These are phyloP conservation scores for Pythium chondricola DNA, from an alignment of 352 stramenopile species.

Conservation along the genomic window DNA sequence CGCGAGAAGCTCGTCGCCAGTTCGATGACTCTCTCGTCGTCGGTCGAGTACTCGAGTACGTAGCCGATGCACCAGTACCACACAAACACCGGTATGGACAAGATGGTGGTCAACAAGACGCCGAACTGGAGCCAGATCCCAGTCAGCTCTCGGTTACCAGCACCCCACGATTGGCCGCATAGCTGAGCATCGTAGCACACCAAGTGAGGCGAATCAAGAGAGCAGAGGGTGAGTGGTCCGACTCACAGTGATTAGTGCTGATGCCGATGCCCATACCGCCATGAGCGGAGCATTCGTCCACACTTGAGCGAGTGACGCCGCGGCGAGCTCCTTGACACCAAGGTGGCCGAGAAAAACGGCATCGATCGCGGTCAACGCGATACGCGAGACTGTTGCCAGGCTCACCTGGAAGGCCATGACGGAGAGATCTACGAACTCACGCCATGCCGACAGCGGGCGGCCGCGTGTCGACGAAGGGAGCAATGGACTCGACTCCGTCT, in stretches of 20 bases:
- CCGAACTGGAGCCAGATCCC: constrained; percentile 72
- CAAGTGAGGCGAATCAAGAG: background rate
- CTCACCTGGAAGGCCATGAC: constrained; percentile 61
- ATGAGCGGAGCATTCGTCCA: constrained; percentile 69
- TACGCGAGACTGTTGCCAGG: constrained; percentile 50
- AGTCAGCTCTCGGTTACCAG: constrained; percentile 58
- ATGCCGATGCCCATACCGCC: constrained; percentile 51
- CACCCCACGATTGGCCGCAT: constrained; percentile 69
- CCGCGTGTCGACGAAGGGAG: constrained; percentile 20
- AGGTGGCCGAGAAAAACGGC: constrained; percentile 73
- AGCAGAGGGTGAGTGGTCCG: background rate
- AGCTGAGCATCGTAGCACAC: constrained; percentile 20
- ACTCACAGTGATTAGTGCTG: constrained; percentile 53
- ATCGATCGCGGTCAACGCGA: constrained; percentile 64
- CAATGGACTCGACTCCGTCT: constrained; percentile 41
- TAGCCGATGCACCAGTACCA: constrained; percentile 69
- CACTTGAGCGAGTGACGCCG: constrained; percentile 56
- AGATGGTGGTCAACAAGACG: constrained; percentile 40
- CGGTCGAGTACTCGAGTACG: constrained; percentile 55
- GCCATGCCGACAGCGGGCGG: constrained; percentile 23
- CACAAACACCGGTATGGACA: constrained; percentile 50
- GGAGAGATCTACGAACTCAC: constrained; percentile 54
- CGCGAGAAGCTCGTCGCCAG: constrained; percentile 55
- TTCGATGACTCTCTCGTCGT: constrained; percentile 47
- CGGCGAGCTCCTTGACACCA: constrained; percentile 63